Percentiles rank a stretch among this genome's conserved stretches.
Evolutionary conservation across 441 rosid species (phyloP).

Genomic region (Theobroma grandiflorum): DNA sequence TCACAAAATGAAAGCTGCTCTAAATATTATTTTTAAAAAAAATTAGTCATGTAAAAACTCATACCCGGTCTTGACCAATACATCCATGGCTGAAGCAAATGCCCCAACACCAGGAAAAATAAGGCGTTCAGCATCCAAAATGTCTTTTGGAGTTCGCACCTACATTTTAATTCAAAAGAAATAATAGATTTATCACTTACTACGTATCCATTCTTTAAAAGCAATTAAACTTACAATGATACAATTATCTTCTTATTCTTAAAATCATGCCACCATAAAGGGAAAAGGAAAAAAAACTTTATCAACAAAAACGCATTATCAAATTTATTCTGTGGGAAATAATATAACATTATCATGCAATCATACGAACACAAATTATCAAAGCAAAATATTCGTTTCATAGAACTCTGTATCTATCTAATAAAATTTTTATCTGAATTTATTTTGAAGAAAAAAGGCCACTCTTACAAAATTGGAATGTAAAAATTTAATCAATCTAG

Average conservation of each 20-base stretch:
- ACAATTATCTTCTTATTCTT: constrained; percentile 5
- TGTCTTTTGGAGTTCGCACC: constrained; percentile 88
- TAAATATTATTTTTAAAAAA: background rate
- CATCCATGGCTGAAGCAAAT: constrained; percentile 92
- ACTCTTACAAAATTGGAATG: background rate
- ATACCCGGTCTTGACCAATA: constrained; percentile 81
- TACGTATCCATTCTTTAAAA: background rate
- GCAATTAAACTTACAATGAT: constrained; percentile 8
- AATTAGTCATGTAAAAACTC: background rate
- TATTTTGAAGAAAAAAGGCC: background rate
- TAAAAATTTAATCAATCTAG: background rate
- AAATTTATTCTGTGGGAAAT: background rate
- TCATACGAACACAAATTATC: background rate
- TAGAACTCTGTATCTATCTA: background rate
- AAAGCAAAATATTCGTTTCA: background rate
- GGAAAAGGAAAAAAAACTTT: background rate
- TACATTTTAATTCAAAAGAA: constrained; percentile 36
- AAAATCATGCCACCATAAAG: constrained; percentile 1
- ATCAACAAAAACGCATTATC: background rate
- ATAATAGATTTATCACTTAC: background rate
- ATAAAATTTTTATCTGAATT: background rate
- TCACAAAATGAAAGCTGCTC: background rate
- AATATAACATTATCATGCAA: background rate
- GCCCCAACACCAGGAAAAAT: constrained; percentile 98
- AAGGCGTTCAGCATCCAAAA: constrained; percentile 77